Evolutionary conservation across 495 filamentous ascomycete species (phyloP).

Genomic region (Neurospora pannonica): DNA sequence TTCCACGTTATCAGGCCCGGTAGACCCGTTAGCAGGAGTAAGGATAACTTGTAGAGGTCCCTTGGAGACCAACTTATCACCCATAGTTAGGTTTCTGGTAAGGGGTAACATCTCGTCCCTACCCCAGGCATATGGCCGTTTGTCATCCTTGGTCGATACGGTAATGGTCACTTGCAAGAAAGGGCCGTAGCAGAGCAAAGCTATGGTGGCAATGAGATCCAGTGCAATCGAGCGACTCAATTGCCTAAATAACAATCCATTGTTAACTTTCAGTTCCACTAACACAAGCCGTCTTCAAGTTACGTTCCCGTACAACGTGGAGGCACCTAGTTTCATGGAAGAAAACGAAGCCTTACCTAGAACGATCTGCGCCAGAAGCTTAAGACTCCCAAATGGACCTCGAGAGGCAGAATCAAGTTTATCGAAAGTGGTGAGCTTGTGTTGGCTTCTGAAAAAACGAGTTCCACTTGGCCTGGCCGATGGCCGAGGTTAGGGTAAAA

Average conservation of each 20-base stretch:
- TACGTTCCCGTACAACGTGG: not conserved
- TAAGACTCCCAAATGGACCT: not conserved
- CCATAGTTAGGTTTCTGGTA: not conserved
- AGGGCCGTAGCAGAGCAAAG: not conserved
- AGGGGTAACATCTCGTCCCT: not conserved
- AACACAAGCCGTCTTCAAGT: not conserved
- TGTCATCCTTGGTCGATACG: not conserved
- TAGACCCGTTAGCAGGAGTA: not conserved
- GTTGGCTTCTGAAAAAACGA: not conserved
- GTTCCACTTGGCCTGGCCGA: not conserved
- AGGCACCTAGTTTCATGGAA: not conserved
- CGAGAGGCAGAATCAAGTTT: not conserved
- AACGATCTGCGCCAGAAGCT: not conserved
- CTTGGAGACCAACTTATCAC: not conserved
- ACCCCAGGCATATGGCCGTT: too few species aligned
- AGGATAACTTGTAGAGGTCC: not conserved
- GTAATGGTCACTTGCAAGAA: not conserved
- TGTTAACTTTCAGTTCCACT: not conserved
- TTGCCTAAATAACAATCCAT: not conserved
- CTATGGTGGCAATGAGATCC: not conserved
- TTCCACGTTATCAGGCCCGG: not conserved
- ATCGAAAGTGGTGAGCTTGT: not conserved
- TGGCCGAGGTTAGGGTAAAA: not conserved
- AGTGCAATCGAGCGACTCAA: not conserved
- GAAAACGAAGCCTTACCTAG: not conserved